Percentiles rank a stretch among this genome's conserved stretches.
Conservation (phyloP, 1,139 yeast species). For the Wickerhamiella infanticola region DNA sequence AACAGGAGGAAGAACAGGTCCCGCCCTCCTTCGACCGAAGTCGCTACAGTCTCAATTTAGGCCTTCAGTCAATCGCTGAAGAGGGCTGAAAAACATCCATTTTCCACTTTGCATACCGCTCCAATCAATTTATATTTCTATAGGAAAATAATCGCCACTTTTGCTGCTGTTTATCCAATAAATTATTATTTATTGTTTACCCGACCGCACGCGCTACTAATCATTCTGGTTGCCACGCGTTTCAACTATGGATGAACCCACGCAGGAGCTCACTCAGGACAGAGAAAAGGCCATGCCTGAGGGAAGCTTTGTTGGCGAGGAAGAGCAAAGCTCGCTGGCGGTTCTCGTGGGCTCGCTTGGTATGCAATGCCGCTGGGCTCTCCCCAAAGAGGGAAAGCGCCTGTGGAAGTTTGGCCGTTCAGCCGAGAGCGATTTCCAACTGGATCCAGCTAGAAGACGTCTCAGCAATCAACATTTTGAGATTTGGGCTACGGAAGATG, state of each 20-base stretch:
- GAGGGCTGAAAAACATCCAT: background rate
- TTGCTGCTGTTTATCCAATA: too few species aligned
- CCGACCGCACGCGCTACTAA: too few species aligned
- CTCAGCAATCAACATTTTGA: slow-evolving; percentile 67
- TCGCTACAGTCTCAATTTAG: background rate
- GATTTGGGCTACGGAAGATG: slow-evolving; percentile 31
- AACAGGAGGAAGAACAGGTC: background rate
- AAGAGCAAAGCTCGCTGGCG: slow-evolving; percentile 5
- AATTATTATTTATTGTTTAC: too few species aligned
- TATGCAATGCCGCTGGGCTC: slow-evolving; percentile 28
- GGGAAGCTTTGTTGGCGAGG: slow-evolving; percentile 1
- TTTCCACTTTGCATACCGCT: too few species aligned
- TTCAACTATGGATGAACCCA: background rate
- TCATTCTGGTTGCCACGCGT: background rate
- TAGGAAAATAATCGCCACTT: too few species aligned
- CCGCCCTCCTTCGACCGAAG: background rate
- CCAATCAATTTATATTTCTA: too few species aligned
- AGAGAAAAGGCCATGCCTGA: background rate
- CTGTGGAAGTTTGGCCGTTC: slow-evolving; percentile 71
- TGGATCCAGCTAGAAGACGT: slow-evolving; percentile 44
- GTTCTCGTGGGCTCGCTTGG: slow-evolving; percentile 54
- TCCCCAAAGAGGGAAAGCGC: slow-evolving; percentile 26
- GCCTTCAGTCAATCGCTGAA: background rate
- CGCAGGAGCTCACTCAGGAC: slow-evolving; percentile 1
- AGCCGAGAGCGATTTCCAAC: slow-evolving; percentile 42